Conservation (phyloP, 1,139 yeast species). For the Wickerhamiella pararugosa region DNA sequence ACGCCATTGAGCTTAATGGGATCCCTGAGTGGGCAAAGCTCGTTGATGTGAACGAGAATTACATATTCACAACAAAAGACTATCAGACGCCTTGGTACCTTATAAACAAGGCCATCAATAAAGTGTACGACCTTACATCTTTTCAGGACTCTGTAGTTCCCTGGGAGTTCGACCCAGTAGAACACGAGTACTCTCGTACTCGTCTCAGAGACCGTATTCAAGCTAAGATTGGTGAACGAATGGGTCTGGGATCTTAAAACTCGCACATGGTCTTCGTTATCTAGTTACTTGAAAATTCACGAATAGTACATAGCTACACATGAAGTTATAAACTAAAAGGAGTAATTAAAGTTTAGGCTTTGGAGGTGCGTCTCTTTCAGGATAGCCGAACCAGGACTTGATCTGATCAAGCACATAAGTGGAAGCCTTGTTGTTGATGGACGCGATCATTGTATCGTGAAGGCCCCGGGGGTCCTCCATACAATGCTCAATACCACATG, state of each 20-base stretch:
- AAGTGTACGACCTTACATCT: neutral
- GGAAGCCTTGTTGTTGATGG: neutral
- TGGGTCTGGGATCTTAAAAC: too few relatives aligned
- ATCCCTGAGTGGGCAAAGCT: slow-evolving; percentile 31
- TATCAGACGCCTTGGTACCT: slow-evolving; percentile 10
- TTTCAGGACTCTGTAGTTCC: slow-evolving; percentile 9
- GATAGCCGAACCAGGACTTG: too few relatives aligned
- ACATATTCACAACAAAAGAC: slow-evolving; percentile 31
- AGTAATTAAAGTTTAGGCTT: too few relatives aligned
- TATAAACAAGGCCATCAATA: slow-evolving; percentile 10
- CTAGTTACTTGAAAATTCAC: too few relatives aligned
- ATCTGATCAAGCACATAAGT: too few relatives aligned
- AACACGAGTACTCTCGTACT: too few relatives aligned
- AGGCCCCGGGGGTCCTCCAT: slow-evolving; percentile 14
- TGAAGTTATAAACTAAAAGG: too few relatives aligned
- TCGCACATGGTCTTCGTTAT: too few relatives aligned
- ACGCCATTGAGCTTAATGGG: slow-evolving; percentile 7
- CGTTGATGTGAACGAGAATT: slow-evolving; percentile 38
- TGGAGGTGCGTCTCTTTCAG: too few relatives aligned
- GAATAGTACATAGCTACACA: too few relatives aligned
- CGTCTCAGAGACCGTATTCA: too few relatives aligned
- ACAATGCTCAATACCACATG: slow-evolving; percentile 6
- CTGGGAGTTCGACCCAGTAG: slow-evolving; percentile 15
- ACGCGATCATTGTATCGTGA: slow-evolving; percentile 16
- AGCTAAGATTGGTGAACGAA: too few relatives aligned